Percentiles rank a stretch among this genome's conserved stretches.
Conservation (phyloP, 768 basidiomycete species). For the Xerocomellus amylosporus region DNA sequence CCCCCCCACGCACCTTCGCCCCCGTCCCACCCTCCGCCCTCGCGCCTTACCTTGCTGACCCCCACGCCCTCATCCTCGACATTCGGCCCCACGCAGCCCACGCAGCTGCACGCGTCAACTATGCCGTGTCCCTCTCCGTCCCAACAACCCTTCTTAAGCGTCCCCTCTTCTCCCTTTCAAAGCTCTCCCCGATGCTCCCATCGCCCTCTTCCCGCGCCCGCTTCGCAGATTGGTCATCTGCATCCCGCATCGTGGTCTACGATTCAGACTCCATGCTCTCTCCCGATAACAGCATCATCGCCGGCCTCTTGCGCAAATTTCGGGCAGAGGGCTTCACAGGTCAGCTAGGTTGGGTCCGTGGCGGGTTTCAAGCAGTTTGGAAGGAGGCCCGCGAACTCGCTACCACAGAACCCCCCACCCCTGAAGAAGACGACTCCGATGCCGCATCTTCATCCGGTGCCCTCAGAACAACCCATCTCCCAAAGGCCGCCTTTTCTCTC, state of each 20-base stretch:
- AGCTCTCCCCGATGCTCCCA: conserved; percentile 79
- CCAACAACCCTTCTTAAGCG: conserved; percentile 94
- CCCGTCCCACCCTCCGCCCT: conserved; percentile 32
- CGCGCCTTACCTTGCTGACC: conserved; percentile 31
- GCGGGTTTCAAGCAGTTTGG: conserved; percentile 77
- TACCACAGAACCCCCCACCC: conserved; percentile 46
- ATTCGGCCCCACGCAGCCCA: conserved; percentile 81
- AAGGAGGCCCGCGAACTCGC: conserved; percentile 50
- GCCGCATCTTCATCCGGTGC: conserved; percentile 16
- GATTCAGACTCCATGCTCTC: conserved; percentile 73
- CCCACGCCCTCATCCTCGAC: conserved; percentile 70
- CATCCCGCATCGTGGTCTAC: conserved; percentile 72
- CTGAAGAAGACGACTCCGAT: conserved; percentile 52
- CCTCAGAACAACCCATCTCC: conserved; percentile 58
- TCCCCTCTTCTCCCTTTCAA: conserved; percentile 77
- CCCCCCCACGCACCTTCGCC: conserved; percentile 17
- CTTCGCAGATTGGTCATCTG: conserved; percentile 58
- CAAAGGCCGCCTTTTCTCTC: conserved; percentile 61
- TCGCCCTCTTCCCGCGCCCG: conserved; percentile 51
- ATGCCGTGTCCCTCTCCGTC: conserved; percentile 81
- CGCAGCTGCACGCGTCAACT: conserved; percentile 58
- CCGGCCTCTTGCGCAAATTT: conserved; percentile 76
- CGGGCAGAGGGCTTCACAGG: conserved; percentile 56
- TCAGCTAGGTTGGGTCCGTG: conserved; percentile 73
- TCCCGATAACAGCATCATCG: conserved; percentile 63